Evolutionary conservation across 202 grass and related monocot species (phyloP), one percentile per base, ranked within the genome.

Genomic region (Elaeis oleifera): DNA sequence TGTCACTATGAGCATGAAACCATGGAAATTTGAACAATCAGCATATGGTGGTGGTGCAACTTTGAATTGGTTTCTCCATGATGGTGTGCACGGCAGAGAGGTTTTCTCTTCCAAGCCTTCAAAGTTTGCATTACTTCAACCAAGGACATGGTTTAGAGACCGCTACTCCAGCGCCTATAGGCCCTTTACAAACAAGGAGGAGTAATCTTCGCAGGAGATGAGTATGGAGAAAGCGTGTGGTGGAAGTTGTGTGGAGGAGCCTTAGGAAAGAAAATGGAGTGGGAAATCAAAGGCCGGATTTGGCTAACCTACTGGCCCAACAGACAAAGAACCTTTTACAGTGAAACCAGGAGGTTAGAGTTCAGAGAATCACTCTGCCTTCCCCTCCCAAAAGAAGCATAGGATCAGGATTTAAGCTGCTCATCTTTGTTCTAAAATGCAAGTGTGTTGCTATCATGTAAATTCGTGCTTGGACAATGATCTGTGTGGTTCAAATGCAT

Each of bases 271-370:
- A 78, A 80, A 0, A 86, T 88, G 79, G 75, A 82, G 44, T 92
- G 92, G 92, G 84, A 97, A 53, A 69, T 92, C 21, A 62, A 49
- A 67, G 92, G 92, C 0, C 77, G 71, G 73, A 86, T 97, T 79
- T 84, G 92, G 84, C 39, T 97, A 5, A 97, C 84, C 9, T 97
- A 97, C 67, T 97, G 79, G 88, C 92, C 92, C 18, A 97, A 97
- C 74, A 92, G 91, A 54, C 88, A 97, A 64, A 84, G 74, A 56
- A 97, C 76, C 27, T 79, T 76, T 27, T 81, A 97, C 64, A 89
- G 65, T 6, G 88, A 97, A 62, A 92, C 88, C 18, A 81, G 80
- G 71, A 51, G 69, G 79, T 49, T 92, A 54, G 79, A 92, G 60
- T 91, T 97, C 65, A 86, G 61, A 56, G 82, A 97, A 73, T 63